Evolutionary conservation across 139 green algal genomes (phyloP).

Genomic region (Nannochloris sp.): DNA sequence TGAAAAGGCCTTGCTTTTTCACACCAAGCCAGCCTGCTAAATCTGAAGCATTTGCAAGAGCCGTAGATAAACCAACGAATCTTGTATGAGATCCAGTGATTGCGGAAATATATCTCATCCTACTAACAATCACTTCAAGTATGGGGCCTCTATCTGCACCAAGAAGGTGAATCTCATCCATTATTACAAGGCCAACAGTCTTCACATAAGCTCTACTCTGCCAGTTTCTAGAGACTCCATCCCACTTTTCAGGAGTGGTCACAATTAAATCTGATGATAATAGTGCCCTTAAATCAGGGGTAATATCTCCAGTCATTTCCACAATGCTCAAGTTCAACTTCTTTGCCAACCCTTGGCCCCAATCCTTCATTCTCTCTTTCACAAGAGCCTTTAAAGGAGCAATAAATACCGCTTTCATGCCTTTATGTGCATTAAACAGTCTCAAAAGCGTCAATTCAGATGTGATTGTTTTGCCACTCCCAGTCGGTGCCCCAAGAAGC

Average conservation of each 20-base stretch:
- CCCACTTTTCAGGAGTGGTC: conserved; percentile 95
- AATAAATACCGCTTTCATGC: conserved; percentile 89
- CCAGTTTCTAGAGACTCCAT: conserved; percentile 89
- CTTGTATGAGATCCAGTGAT: conserved; percentile 56
- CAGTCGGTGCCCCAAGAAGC: conserved; percentile 90
- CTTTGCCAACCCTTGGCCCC: conserved; percentile 67
- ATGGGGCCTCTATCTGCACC: conserved; percentile 88
- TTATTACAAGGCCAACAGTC: conserved; percentile 78
- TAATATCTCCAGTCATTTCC: conserved; percentile 75
- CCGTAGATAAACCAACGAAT: conserved; percentile 92
- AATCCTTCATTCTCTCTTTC: conserved; percentile 89
- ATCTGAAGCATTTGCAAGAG: conserved; percentile 89
- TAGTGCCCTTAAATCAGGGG: conserved; percentile 44
- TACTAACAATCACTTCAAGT: conserved; percentile 88
- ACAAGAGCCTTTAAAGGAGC: conserved; percentile 89
- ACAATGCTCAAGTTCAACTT: conserved; percentile 69
- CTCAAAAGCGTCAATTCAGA: conserved; percentile 89
- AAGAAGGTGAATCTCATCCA: conserved; percentile 98
- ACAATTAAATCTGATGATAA: conserved; percentile 90
- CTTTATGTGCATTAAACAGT: conserved; percentile 60
- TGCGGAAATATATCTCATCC: conserved; percentile 81
- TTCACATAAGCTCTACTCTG: conserved; percentile 67
- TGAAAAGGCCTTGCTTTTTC: conserved; percentile 76
- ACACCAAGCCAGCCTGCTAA: conserved; percentile 92
- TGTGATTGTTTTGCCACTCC: conserved; percentile 89